Evolutionary conservation across 106 monocot species (phyloP).

Genomic region (Iris macrosiphon): DNA sequence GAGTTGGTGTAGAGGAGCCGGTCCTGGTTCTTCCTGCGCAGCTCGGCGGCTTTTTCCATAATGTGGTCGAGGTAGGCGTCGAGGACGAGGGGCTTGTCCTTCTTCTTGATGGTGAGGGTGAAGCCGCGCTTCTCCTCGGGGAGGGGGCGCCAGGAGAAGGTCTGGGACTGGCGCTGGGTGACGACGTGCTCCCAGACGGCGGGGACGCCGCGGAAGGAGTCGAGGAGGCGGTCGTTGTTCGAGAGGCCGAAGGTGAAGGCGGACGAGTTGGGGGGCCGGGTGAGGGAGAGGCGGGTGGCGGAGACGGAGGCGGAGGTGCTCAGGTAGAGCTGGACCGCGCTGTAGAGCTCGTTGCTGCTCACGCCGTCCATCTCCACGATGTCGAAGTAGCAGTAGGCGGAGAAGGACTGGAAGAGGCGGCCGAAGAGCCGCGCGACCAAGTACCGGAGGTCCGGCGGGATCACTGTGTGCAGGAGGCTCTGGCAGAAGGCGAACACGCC

Average conservation of each 20-base stretch:
- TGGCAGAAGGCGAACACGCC: slow-evolving; percentile 64
- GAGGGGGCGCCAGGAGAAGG: slow-evolving; percentile 73
- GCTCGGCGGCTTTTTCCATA: slow-evolving; percentile 50
- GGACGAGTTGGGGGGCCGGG: slow-evolving; percentile 70
- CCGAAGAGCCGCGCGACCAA: slow-evolving; percentile 20
- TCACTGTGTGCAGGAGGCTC: slow-evolving; percentile 39
- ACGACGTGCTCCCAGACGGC: slow-evolving; percentile 83
- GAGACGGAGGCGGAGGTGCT: slow-evolving; percentile 51
- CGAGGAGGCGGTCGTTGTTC: slow-evolving; percentile 67
- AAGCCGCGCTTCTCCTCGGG: slow-evolving; percentile 85
- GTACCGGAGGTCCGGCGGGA: slow-evolving; percentile 61
- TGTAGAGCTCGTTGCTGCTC: slow-evolving; percentile 89
- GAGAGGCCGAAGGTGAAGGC: slow-evolving; percentile 72
- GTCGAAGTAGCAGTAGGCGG: slow-evolving; percentile 80
- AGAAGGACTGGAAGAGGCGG: slow-evolving; percentile 42
- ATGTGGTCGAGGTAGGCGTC: slow-evolving; percentile 75
- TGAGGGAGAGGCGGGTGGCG: slow-evolving; percentile 45
- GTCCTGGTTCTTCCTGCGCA: slow-evolving; percentile 60
- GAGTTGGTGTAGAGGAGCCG: slow-evolving; percentile 69
- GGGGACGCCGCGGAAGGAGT: slow-evolving; percentile 44
- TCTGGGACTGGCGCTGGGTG: slow-evolving; percentile 43
- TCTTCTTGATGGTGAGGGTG: slow-evolving; percentile 53
- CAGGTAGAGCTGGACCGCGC: slow-evolving; percentile 79
- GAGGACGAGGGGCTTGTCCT: slow-evolving; percentile 39
- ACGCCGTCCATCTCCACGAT: slow-evolving; percentile 79